Evolutionary conservation across 345 rosid genomes (phyloP), one percentile per base, ranked within the genome.

Genomic region (Crucihimalaya himalaica): DNA sequence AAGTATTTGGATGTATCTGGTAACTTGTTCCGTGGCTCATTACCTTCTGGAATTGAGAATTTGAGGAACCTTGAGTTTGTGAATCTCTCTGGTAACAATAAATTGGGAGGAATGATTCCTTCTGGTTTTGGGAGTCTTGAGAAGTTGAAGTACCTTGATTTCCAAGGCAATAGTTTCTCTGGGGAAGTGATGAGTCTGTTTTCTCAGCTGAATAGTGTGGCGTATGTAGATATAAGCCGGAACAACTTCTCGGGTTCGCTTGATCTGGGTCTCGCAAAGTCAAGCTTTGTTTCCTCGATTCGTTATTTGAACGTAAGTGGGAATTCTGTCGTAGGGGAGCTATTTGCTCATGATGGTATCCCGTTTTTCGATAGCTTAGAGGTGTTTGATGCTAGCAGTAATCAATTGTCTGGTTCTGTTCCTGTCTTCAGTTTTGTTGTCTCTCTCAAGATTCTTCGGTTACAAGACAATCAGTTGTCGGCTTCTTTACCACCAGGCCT

Each of bases 311-410:
- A 90, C 63, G 64, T 87, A 46, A 90, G 98, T 81, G 73, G 67
- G 47, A 89, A 92, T 71, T 52, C 81, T 59, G 62, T 93, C 76
- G 81, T 21, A 18, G 97, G 96, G 13, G 64, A 84, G 81, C 86
- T 89, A 65, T 90, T 90, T 68, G 85, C 89, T 73, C 88, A 87
- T 65, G 98, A 88, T 68, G 96, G 93, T 51, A 80, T 86, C 72
- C 88, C 96, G 2, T 93, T 58, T 83, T 93, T 93, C 37, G 97
- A 90, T 79, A 87, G 87, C 65, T 80, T 90, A 70, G 96, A 93
- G 76, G 97, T 89, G 68, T 83, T 93, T 60, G 98, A 93, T 90
- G 98, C 88, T 12, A 90, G 90, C 79, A 71, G 83, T 65, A 93
- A 90, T 78, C 83, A 73, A 68, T 80, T 93, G 70, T 80, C 72